Evolutionary conservation across 78 protist genomes (phyloP), one percentile per base, ranked within the genome.

Genomic region (Dictyostelium brefeldianum): DNA sequence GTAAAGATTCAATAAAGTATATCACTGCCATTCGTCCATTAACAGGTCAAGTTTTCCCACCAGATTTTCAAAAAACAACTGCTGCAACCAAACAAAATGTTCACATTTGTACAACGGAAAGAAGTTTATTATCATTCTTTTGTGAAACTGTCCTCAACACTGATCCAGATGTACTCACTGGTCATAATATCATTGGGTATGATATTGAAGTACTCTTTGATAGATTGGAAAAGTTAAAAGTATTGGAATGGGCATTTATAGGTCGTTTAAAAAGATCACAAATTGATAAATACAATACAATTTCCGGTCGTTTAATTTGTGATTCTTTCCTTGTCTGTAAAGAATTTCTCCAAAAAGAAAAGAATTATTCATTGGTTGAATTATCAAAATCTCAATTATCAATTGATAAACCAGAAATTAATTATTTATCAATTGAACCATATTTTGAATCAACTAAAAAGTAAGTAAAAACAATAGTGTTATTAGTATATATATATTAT

Each of bases 141-240:
- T 85, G 91, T 73, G 94, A 92, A 7, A 84, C 90, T 27, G 22
- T 97, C 15, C 69, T 80, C 41, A 15, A 8, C 5, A 18, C 74
- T 15, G 99, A 98, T 83, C 97, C 99, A 9, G 98, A 97, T 80
- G 78, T 96, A 20, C 36, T 91, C 3, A 70, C 95, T 8, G 98
- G 98, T 29, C 99, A 99, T 98, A 98, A 98, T 80, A 71, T 98
- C 64, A 20, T 87, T 15, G 95, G 96, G 1, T 97, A 90, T 50
- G 98, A 95, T 57, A 48, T 99, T 43, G 98, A 98, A 56, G 95
- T 98, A 15, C 89, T 98, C 10, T 83, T 98, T 47, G 98, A 98
- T 75, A 96, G 99, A 22, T 69, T 99, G 87, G 57, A 74, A 12
- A 94, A 83, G 18, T 18, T 27, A 65, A 81, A 90, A 53, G 82